A percentile compares a stretch with the other conserved stretches of the same genome.
These are phyloP conservation scores for Aspergillus unguis DNA, from an alignment of 2,329 filamentous ascomycete genomes.

Conservation along the genomic window DNA sequence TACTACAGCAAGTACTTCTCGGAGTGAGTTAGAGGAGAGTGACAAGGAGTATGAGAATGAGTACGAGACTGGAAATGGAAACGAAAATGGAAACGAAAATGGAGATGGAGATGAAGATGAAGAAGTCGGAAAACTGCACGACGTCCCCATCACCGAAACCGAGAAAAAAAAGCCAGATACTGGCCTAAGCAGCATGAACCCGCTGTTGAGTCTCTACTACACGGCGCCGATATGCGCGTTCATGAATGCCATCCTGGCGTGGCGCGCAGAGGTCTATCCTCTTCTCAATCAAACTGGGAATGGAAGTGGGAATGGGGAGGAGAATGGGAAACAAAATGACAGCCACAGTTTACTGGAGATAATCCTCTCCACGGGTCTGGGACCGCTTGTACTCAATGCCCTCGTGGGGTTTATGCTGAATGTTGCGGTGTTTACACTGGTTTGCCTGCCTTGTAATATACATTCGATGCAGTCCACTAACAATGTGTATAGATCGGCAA, in stretches of 20 bases:
- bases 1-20: too few species aligned
- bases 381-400: slow-evolving; percentile 66
- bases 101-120: not conserved
- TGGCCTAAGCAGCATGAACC: slow-evolving; percentile 66
- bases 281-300: not conserved
- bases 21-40: too few species aligned
- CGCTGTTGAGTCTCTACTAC: slow-evolving; percentile 82
- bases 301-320: too few species aligned
- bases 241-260: slow-evolving; percentile 68
- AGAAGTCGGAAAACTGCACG: too few species aligned
- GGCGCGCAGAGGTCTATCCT: slow-evolving; percentile 62
- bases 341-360: not conserved
- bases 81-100: not conserved
- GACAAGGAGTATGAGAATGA: not conserved
- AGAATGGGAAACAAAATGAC: not conserved
- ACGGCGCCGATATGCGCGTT: slow-evolving; percentile 75
- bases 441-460: slow-evolving; percentile 45
- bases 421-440: slow-evolving; percentile 75
- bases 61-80: not conserved
- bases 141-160: not conserved
- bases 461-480: not conserved
- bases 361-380: slow-evolving; percentile 28
- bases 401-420: slow-evolving; percentile 73
- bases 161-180: not conserved
- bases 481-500: slow-evolving; percentile 64